Conservation (phyloP, 2,329 filamentous ascomycete species). For the Botrytis cinerea region DNA sequence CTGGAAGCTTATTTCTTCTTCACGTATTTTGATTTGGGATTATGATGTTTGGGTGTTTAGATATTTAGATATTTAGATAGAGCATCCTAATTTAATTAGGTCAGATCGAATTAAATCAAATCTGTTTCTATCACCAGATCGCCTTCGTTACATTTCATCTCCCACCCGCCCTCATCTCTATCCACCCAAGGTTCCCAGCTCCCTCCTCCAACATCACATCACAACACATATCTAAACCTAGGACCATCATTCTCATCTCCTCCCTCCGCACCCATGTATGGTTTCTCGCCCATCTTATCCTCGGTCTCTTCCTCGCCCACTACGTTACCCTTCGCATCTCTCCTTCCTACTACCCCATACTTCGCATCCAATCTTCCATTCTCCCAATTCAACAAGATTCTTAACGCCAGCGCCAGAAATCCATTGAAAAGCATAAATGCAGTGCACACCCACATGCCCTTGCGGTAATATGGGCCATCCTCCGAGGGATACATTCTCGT, state of each 20-base stretch:
- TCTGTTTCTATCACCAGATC: not conserved
- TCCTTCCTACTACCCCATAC: slow-evolving; percentile 30
- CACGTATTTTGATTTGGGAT: not conserved
- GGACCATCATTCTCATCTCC: slow-evolving; percentile 39
- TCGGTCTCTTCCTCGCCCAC: slow-evolving; percentile 4
- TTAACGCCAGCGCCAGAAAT: slow-evolving; percentile 53
- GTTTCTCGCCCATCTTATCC: slow-evolving; percentile 2
- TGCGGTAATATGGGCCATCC: slow-evolving; percentile 50
- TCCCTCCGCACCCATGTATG: not conserved
- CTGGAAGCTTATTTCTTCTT: slow-evolving; percentile 12
- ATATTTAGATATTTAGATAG: not conserved
- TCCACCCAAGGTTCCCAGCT: not conserved
- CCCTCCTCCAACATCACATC: not conserved
- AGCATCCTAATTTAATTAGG: not conserved
- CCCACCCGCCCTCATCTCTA: not conserved
- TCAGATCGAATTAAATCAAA: not conserved
- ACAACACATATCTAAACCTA: slow-evolving; percentile 35
- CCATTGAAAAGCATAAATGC: slow-evolving; percentile 63
- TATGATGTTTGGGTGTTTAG: not conserved
- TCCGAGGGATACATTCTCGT: slow-evolving; percentile 61
- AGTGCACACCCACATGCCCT: slow-evolving; percentile 62
- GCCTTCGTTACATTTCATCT: not conserved
- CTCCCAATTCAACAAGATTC: slow-evolving; percentile 58
- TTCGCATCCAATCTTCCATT: slow-evolving; percentile 60
- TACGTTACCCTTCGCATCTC: slow-evolving; percentile 16